Evolutionary conservation across 1,284 basidiomycete species (phyloP).

Genomic region (Phylloporus sp.): DNA sequence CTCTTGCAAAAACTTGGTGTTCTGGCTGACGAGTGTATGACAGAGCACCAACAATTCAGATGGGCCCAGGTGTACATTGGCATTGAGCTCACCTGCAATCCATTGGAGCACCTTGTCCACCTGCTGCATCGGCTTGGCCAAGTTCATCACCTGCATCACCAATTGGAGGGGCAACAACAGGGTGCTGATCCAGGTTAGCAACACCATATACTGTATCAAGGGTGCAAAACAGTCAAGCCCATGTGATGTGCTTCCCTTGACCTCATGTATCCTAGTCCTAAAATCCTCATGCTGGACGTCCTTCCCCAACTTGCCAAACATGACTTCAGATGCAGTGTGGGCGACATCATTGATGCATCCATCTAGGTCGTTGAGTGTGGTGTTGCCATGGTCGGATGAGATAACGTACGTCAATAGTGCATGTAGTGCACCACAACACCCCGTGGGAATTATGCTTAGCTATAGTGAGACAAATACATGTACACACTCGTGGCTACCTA

Average conservation of each 20-base stretch:
- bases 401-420: conserved; percentile 84
- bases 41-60: conserved; percentile 82
- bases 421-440: too few relatives aligned
- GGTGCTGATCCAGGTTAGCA: conserved; percentile 75
- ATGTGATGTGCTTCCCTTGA: conserved; percentile 76
- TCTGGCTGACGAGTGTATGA: conserved; percentile 90
- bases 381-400: conserved; percentile 52
- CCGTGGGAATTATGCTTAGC: too few relatives aligned
- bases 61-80: conserved; percentile 76
- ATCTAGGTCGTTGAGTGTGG: conserved; percentile 69
- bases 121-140: conserved; percentile 80
- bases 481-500: too few relatives aligned
- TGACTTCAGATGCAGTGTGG: conserved; percentile 87
- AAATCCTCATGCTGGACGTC: conserved; percentile 91
- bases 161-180: conserved; percentile 83
- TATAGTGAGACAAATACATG: too few relatives aligned
- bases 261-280: conserved; percentile 94
- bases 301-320: conserved; percentile 94
- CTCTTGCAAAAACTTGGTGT: conserved; percentile 81
- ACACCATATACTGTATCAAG: conserved; percentile 76
- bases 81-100: conserved; percentile 84
- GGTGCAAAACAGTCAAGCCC: conserved; percentile 87
- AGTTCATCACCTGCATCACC: conserved; percentile 87
- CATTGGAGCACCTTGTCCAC: conserved; percentile 91
- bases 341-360: conserved; percentile 79